These are phyloP conservation scores for Aspergillus diversus DNA, from an alignment of 495 filamentous ascomycete genomes.

Conservation along the genomic window DNA sequence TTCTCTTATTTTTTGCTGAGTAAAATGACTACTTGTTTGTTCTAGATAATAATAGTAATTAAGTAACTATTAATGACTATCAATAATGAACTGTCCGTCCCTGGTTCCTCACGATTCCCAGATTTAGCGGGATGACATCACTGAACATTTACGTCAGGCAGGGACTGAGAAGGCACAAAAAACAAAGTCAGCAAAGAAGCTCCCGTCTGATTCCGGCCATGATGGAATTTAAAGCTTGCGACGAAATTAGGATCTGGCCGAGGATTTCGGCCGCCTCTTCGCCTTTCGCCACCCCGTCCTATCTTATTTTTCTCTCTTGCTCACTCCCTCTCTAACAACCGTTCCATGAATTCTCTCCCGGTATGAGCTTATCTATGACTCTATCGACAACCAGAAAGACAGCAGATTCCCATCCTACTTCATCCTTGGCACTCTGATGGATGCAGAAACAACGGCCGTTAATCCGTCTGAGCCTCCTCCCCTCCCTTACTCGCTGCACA, in stretches of 20 bases:
- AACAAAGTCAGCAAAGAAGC: background rate
- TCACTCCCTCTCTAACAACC: background rate
- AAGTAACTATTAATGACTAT: too few relatives aligned
- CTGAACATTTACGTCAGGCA: background rate
- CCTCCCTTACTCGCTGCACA: slow-evolving; percentile 58
- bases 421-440: slow-evolving; percentile 33
- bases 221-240: background rate
- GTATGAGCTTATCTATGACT: background rate
- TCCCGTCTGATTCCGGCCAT: background rate
- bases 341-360: background rate
- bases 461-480: slow-evolving; percentile 48
- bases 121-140: background rate
- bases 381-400: slow-evolving; percentile 11
- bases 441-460: slow-evolving; percentile 32
- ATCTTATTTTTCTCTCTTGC: background rate
- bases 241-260: background rate
- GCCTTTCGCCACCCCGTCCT: background rate
- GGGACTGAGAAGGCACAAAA: background rate
- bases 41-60: too few relatives aligned
- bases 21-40: too few relatives aligned
- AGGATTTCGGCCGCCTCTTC: background rate
- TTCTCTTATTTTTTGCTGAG: too few relatives aligned
- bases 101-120: too few relatives aligned
- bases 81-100: too few relatives aligned
- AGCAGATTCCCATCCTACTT: background rate